Evolutionary conservation across 768 basidiomycete genomes (phyloP).

Genomic region (Mycena maculata): DNA sequence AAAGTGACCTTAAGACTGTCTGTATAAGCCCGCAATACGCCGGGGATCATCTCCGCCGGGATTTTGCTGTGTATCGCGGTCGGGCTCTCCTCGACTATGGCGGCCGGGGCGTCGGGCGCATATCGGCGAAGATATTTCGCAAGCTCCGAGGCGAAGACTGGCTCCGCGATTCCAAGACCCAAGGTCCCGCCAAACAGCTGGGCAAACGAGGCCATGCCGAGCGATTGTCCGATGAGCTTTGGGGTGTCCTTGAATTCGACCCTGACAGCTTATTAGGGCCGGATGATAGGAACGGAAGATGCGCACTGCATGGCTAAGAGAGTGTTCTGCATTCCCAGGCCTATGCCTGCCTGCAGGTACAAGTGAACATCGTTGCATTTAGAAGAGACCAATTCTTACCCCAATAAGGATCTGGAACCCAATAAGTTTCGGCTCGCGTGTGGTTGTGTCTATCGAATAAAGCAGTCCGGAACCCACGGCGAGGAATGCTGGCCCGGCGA

Average conservation of each 20-base stretch:
- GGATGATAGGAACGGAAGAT: not conserved
- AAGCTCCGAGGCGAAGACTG: constrained; percentile 26
- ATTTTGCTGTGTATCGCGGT: constrained; percentile 29
- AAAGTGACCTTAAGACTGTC: constrained; percentile 16
- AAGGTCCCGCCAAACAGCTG: not conserved
- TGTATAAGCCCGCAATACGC: constrained; percentile 25
- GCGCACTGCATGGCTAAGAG: not conserved
- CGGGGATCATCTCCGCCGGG: constrained; percentile 21
- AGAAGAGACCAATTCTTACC: too few species aligned
- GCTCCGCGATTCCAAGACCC: constrained; percentile 25
- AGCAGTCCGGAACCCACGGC: not conserved
- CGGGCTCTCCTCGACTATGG: constrained; percentile 19
- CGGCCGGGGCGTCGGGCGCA: constrained; percentile 31
- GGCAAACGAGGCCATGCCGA: too few species aligned
- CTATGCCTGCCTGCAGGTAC: not conserved
- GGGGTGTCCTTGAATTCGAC: too few species aligned
- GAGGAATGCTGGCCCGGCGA: not conserved
- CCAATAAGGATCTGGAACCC: too few species aligned
- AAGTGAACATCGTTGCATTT: too few species aligned
- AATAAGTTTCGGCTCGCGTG: too few species aligned
- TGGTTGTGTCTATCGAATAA: too few species aligned
- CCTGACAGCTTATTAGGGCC: not conserved
- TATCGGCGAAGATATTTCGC: constrained; percentile 20
- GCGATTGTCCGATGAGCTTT: too few species aligned
- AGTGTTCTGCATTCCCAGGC: not conserved